Percentiles rank a stretch among this genome's conserved stretches.
These are phyloP conservation scores for Thalia dealbata DNA, from an alignment of 176 grass and related monocot species.

Conservation along the genomic window DNA sequence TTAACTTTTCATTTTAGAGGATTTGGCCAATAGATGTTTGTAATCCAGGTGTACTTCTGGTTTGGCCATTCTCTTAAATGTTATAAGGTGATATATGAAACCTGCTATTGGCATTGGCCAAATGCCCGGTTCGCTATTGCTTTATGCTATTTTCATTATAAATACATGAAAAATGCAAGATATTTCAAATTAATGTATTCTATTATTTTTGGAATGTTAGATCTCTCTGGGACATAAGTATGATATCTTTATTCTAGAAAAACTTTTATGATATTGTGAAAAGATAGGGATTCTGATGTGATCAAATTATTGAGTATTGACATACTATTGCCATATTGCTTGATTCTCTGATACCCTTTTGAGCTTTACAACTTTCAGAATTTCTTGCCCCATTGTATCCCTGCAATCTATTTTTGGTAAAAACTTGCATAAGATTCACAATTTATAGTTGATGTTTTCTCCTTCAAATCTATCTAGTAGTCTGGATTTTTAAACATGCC, in stretches of 20 bases:
- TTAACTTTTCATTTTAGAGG: background rate
- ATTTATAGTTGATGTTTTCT: background rate
- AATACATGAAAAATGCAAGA: background rate
- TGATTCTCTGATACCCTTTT: background rate
- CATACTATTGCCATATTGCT: background rate
- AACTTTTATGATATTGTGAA: background rate
- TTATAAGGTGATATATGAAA: background rate
- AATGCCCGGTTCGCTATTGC: background rate
- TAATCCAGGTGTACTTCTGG: background rate
- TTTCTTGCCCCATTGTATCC: background rate
- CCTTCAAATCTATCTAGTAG: background rate
- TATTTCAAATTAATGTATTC: background rate
- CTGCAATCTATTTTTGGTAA: background rate
- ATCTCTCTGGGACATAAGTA: background rate
- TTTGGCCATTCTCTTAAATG: background rate
- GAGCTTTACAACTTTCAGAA: background rate
- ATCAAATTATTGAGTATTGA: background rate
- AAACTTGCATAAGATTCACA: background rate
- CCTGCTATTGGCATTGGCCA: background rate
- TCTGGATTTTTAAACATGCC: background rate
- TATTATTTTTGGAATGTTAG: background rate
- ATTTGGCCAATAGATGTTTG: background rate
- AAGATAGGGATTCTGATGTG: background rate
- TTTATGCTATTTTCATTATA: background rate
- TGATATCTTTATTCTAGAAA: background rate